These are phyloP conservation scores for Colletotrichum sp. DNA, from an alignment of 2,329 filamentous ascomycete species.

Conservation along the genomic window DNA sequence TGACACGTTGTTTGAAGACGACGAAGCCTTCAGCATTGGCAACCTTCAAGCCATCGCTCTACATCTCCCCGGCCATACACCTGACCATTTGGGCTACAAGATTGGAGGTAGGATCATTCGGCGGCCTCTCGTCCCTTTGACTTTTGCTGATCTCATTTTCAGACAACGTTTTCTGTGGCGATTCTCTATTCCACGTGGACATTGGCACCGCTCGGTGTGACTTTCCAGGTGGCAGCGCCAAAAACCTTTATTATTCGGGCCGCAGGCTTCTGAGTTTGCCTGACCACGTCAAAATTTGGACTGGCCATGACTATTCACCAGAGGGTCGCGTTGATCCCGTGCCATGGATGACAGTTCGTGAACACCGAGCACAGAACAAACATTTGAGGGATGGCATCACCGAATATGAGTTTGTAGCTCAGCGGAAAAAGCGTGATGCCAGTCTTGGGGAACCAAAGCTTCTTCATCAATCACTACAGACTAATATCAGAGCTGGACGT, in stretches of 20 bases:
- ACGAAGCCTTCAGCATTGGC: slow-evolving; percentile 58
- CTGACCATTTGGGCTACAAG: slow-evolving; percentile 63
- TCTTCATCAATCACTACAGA: slow-evolving; percentile 54
- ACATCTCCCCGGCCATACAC: slow-evolving; percentile 64
- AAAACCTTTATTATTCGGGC: slow-evolving; percentile 46
- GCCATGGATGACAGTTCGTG: slow-evolving; percentile 47
- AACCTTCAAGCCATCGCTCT: slow-evolving; percentile 47
- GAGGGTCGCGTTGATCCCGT: slow-evolving; percentile 33
- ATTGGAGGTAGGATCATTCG: slow-evolving; percentile 45
- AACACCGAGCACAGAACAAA: slow-evolving; percentile 50
- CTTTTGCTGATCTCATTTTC: not conserved
- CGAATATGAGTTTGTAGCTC: slow-evolving; percentile 47
- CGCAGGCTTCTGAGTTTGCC: slow-evolving; percentile 46
- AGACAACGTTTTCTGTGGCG: slow-evolving; percentile 55
- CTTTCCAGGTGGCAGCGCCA: slow-evolving; percentile 56
- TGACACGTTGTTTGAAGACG: slow-evolving; percentile 56
- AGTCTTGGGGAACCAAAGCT: slow-evolving; percentile 47
- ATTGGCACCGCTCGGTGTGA: slow-evolving; percentile 58
- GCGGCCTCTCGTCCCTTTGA: not conserved
- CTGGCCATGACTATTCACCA: slow-evolving; percentile 59
- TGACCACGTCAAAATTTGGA: slow-evolving; percentile 52
- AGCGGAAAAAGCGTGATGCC: slow-evolving; percentile 46
- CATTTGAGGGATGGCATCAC: slow-evolving; percentile 47
- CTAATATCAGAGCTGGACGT: slow-evolving; percentile 55
- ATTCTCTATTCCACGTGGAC: slow-evolving; percentile 57